Evolutionary conservation across 768 basidiomycete species (phyloP).

Genomic region (Chalciporus chontae): DNA sequence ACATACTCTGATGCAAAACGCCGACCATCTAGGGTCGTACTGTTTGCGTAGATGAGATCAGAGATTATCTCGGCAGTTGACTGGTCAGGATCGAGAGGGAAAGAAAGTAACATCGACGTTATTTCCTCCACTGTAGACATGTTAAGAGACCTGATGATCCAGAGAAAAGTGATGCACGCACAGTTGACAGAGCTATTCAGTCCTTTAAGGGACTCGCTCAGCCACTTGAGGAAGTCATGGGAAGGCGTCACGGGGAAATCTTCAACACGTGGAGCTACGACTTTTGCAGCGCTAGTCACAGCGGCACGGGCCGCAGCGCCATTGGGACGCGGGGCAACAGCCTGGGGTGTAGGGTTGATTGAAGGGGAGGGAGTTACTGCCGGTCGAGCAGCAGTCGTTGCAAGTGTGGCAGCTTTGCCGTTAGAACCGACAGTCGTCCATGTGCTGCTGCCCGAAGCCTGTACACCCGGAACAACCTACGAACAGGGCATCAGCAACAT

Average conservation of each 20-base stretch:
- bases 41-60: slow-evolving; percentile 91
- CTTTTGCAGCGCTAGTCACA: slow-evolving; percentile 32
- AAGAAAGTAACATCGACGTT: slow-evolving; percentile 90
- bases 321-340: slow-evolving; percentile 36
- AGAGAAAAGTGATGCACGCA: slow-evolving; percentile 28
- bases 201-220: slow-evolving; percentile 79
- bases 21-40: slow-evolving; percentile 91
- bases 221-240: slow-evolving; percentile 90
- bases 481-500: slow-evolving; percentile 7
- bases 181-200: slow-evolving; percentile 53
- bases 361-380: slow-evolving; percentile 30
- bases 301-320: slow-evolving; percentile 37
- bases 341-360: slow-evolving; percentile 23
- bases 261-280: slow-evolving; percentile 44
- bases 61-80: slow-evolving; percentile 89
- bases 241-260: slow-evolving; percentile 69
- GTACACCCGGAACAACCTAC: slow-evolving; percentile 30
- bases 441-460: slow-evolving; percentile 50
- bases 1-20: slow-evolving; percentile 94
- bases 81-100: slow-evolving; percentile 85
- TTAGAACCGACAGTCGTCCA: slow-evolving; percentile 88
- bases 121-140: slow-evolving; percentile 82
- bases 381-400: slow-evolving; percentile 33
- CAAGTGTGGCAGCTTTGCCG: slow-evolving; percentile 51
- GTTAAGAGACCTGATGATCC: background rate